These are phyloP conservation scores for Effrenium voratum DNA, from an alignment of 73 alveolate genomes.

Conservation along the genomic window DNA sequence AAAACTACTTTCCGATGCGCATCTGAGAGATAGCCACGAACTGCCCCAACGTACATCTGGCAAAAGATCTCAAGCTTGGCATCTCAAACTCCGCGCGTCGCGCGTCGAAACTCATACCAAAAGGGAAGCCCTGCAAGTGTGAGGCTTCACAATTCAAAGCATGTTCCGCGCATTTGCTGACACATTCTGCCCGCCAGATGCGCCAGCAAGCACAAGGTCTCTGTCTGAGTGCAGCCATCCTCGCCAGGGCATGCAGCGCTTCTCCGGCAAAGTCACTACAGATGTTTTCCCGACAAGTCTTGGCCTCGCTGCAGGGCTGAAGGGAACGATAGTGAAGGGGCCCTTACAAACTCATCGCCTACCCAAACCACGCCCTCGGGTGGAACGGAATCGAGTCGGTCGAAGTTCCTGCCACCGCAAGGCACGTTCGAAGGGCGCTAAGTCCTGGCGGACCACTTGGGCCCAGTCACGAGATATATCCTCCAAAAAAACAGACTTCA, in stretches of 20 bases:
- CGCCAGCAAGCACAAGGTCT: conserved; percentile 80
- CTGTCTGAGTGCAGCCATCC: conserved; percentile 54
- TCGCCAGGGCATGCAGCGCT: too few species aligned
- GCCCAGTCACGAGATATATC: too few species aligned
- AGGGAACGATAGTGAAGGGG: too few species aligned
- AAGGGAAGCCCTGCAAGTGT: neutral
- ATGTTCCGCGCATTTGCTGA: too few species aligned
- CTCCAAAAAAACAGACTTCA: neutral
- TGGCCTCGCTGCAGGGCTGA: too few species aligned
- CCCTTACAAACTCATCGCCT: too few species aligned
- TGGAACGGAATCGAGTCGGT: too few species aligned
- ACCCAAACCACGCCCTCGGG: too few species aligned
- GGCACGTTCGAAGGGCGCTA: conserved; percentile 60
- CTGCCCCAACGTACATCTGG: conserved; percentile 82
- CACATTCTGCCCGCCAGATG: conserved; percentile 52
- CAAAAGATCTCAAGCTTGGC: neutral
- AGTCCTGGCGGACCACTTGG: neutral
- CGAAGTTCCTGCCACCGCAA: conserved; percentile 75
- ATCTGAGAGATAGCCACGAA: conserved; percentile 66
- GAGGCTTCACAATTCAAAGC: too few species aligned
- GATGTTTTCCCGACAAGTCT: too few species aligned
- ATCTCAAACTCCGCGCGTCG: neutral
- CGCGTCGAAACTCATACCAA: neutral
- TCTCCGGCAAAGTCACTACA: too few species aligned
- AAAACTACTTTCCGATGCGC: conserved; percentile 53